A percentile compares a stretch with the other conserved stretches of the same genome.
Evolutionary conservation across 176 grass and related monocot genomes (phyloP).

Genomic region (Thalia dealbata): DNA sequence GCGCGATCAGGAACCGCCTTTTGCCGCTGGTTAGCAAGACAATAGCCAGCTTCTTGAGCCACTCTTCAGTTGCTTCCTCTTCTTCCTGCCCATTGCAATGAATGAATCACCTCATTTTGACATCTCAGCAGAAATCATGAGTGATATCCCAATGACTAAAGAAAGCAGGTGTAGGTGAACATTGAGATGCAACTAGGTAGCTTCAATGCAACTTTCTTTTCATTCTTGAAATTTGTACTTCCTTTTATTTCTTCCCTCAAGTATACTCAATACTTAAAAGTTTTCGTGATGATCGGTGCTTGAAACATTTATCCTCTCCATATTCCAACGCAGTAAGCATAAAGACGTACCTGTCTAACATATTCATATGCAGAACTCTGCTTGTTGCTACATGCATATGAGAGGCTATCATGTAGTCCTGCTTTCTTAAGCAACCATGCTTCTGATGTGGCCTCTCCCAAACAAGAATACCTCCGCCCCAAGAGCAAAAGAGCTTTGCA

Average conservation of each 20-base stretch:
- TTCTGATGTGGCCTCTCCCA: constrained; percentile 64
- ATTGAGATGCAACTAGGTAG: no score
- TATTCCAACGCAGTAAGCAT: no score
- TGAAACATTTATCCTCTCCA: no score
- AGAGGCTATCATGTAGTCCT: constrained; percentile 63
- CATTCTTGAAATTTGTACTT: no score
- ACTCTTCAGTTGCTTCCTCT: constrained; percentile 60
- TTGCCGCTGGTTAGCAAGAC: constrained; percentile 54
- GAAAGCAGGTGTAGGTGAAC: no score
- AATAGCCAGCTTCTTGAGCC: constrained; percentile 52
- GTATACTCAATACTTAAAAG: no score
- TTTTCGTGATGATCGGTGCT: no score
- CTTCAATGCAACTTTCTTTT: no score
- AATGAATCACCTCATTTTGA: background rate
- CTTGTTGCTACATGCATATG: constrained; percentile 58
- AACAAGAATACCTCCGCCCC: constrained; percentile 60
- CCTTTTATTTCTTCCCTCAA: no score
- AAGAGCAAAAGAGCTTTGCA: constrained; percentile 64
- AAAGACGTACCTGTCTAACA: constrained; percentile 34
- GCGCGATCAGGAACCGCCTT: constrained; percentile 46
- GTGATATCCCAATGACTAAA: no score
- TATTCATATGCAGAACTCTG: constrained; percentile 53
- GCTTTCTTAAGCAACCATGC: constrained; percentile 71
- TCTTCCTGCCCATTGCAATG: constrained; percentile 41
- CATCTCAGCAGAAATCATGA: no score